Percentiles rank a stretch among this genome's conserved stretches.
Evolutionary conservation across 2,329 filamentous ascomycete species (phyloP).

Genomic region (Metarhizium rileyi): DNA sequence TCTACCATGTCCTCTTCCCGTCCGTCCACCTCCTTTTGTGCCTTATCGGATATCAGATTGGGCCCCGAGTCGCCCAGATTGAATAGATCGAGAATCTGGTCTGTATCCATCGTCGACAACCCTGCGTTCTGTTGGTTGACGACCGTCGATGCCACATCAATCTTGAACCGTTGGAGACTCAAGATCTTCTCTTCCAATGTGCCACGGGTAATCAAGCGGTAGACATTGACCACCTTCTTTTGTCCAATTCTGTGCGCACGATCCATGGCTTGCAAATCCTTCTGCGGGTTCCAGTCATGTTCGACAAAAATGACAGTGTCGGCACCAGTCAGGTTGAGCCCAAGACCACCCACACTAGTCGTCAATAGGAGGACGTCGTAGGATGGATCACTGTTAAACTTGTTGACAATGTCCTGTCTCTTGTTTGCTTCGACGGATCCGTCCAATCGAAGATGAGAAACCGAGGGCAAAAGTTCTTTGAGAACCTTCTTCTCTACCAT

Average conservation of each 20-base stretch:
- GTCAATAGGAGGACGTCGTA: constrained; percentile 92
- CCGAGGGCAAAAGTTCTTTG: constrained; percentile 80
- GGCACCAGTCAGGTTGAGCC: constrained; percentile 89
- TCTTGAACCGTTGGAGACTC: constrained; percentile 97
- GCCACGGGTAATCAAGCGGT: constrained; percentile 88
- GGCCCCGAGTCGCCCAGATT: constrained; percentile 75
- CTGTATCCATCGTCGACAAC: constrained; percentile 90
- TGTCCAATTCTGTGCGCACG: constrained; percentile 96
- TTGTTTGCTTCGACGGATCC: constrained; percentile 87
- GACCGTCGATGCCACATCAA: constrained; percentile 94
- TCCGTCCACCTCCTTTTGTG: constrained; percentile 47
- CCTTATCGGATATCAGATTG: constrained; percentile 51
- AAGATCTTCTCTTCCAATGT: constrained; percentile 98
- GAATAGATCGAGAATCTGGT: constrained; percentile 95
- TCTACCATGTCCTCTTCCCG: constrained; percentile 84
- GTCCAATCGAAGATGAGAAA: constrained; percentile 90
- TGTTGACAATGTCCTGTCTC: constrained; percentile 96
- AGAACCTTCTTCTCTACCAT: constrained; percentile 95
- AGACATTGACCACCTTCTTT: constrained; percentile 99
- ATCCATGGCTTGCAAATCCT: constrained; percentile 98
- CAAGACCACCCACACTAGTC: constrained; percentile 88
- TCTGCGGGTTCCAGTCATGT: constrained; percentile 99
- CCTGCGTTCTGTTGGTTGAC: constrained; percentile 99
- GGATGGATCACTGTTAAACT: constrained; percentile 94
- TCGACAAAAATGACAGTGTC: constrained; percentile 99